phyloP scores from a whole-genome alignment of 2,329 filamentous ascomycete genomes.

The Colletotrichum plurivorum region DNA sequence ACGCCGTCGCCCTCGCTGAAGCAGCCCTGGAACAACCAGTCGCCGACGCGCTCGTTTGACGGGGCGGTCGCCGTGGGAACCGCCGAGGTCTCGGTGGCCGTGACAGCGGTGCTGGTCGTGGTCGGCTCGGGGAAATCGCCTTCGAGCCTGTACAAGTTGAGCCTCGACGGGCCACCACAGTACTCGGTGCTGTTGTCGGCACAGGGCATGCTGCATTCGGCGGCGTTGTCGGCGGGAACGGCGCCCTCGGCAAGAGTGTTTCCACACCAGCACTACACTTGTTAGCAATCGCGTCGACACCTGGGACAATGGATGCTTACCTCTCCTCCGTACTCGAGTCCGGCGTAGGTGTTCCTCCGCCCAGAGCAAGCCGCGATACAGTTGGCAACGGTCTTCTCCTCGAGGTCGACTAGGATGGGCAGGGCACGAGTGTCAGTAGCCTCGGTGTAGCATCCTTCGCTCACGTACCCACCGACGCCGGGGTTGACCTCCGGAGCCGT shows the following conservation, averaged over 20 bases:
- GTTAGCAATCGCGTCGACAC: conserved; percentile 1
- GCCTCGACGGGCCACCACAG: conserved; percentile 51
- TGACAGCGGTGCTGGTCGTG: conserved; percentile 8
- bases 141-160: conserved; percentile 53
- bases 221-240: conserved; percentile 44
- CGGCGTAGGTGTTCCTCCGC: conserved; percentile 48
- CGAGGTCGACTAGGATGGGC: conserved; percentile 32
- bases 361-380: conserved; percentile 50
- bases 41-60: conserved; percentile 43
- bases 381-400: conserved; percentile 44
- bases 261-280: conserved; percentile 53
- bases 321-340: conserved; percentile 57
- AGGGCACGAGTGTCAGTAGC: conserved; percentile 43
- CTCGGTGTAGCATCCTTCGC: conserved; percentile 44
- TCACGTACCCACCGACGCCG: conserved; percentile 47
- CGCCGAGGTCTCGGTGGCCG: conserved; percentile 1
- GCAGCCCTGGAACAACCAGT: conserved; percentile 54
- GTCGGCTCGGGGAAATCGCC: conserved; percentile 10
- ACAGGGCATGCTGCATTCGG: conserved; percentile 54
- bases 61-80: conserved; percentile 12
- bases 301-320: conserved; percentile 37
- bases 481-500: conserved; percentile 53
- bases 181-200: conserved; percentile 54
- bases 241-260: conserved; percentile 48
- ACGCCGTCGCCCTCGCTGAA: conserved; percentile 51